Conservation (phyloP, 192 early-diverging fungal species). For the Thamnidium elegans region DNA sequence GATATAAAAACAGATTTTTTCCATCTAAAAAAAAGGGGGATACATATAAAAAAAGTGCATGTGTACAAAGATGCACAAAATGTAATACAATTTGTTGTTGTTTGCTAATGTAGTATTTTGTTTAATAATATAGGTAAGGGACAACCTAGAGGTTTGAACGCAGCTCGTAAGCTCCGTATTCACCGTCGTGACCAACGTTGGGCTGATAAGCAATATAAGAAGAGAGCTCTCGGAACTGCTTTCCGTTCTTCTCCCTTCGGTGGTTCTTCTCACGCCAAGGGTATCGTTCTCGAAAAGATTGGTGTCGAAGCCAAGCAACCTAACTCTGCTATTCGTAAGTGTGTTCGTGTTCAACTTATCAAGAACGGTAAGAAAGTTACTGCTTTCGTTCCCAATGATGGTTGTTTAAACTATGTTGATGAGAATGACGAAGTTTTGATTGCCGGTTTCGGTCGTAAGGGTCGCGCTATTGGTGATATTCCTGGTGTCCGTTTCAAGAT, state of each 20-base stretch:
- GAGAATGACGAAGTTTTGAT: slow-evolving; percentile 99
- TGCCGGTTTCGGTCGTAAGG: slow-evolving; percentile 99
- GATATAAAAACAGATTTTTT: background rate
- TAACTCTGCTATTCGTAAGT: slow-evolving; percentile 99
- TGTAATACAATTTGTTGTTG: background rate
- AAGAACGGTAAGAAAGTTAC: slow-evolving; percentile 99
- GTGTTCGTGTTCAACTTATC: slow-evolving; percentile 99
- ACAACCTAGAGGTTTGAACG: slow-evolving; percentile 96
- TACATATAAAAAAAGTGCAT: background rate
- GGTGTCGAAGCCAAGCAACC: slow-evolving; percentile 99
- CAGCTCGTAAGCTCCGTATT: slow-evolving; percentile 95
- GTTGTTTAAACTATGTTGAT: slow-evolving; percentile 99
- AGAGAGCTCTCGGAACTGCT: slow-evolving; percentile 95
- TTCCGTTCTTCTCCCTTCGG: slow-evolving; percentile 98
- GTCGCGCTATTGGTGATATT: slow-evolving; percentile 98
- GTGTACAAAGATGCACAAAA: background rate
- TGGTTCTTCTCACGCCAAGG: slow-evolving; percentile 99
- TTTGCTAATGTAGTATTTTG: background rate
- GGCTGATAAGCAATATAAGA: slow-evolving; percentile 96
- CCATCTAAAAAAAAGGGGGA: background rate
- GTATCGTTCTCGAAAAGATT: slow-evolving; percentile 99
- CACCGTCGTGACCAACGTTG: slow-evolving; percentile 97
- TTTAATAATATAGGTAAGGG: slow-evolving; percentile 51
- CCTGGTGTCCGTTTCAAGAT: slow-evolving; percentile 99
- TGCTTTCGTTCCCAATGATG: slow-evolving; percentile 99